These are phyloP conservation scores for Pseudotsuga menziesii DNA, from an alignment of 75 land plant genomes.

Conservation along the genomic window DNA sequence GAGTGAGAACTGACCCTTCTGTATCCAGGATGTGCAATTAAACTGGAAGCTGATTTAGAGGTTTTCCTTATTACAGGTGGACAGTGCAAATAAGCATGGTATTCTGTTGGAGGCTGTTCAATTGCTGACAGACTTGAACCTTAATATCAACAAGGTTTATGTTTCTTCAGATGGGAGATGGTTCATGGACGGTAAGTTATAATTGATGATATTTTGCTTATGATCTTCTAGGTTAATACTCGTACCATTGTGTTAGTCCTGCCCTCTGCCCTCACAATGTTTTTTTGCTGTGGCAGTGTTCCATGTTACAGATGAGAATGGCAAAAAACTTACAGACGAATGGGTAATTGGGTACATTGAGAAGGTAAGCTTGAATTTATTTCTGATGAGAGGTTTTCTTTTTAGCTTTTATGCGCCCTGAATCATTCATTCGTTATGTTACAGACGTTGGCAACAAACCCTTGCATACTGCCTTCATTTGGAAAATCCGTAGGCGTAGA, in stretches of 20 bases:
- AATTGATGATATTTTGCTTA: too few species aligned
- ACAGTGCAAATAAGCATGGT: slow-evolving; percentile 63
- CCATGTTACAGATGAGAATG: slow-evolving; percentile 11
- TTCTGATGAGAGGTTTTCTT: too few species aligned
- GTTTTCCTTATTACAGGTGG: slow-evolving; percentile 36
- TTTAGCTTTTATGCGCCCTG: too few species aligned
- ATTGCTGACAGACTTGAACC: slow-evolving; percentile 66
- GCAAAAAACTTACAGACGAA: slow-evolving; percentile 13
- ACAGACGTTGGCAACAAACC: slow-evolving; percentile 6
- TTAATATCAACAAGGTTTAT: slow-evolving; percentile 66
- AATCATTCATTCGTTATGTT: neutral
- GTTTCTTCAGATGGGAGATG: slow-evolving; percentile 75
- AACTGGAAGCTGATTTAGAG: too few species aligned
- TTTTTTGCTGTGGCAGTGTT: neutral
- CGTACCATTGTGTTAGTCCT: too few species aligned
- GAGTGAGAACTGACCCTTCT: neutral
- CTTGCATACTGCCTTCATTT: slow-evolving; percentile 2
- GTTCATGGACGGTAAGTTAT: slow-evolving; percentile 74
- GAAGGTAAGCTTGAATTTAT: slow-evolving; percentile 4
- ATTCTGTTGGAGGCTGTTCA: slow-evolving; percentile 74
- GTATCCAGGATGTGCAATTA: too few species aligned
- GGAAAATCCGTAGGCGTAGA: slow-evolving; percentile 28
- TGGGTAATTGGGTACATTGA: slow-evolving; percentile 13
- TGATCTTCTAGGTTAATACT: too few species aligned
- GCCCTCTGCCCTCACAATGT: too few species aligned